These are phyloP conservation scores for Xylaria venustula DNA, from an alignment of 495 filamentous ascomycete species.

Conservation along the genomic window DNA sequence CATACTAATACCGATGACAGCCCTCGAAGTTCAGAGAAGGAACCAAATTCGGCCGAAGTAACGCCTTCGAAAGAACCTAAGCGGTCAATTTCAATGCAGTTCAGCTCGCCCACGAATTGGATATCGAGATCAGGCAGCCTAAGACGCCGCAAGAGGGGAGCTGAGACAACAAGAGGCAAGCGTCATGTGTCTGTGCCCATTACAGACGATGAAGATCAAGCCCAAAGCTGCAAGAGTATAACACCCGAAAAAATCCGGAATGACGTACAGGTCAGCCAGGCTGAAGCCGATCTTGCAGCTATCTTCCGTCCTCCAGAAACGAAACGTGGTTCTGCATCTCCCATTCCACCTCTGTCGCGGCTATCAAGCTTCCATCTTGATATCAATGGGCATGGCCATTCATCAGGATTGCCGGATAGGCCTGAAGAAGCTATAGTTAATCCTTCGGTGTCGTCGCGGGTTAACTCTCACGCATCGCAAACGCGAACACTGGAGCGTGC, in stretches of 20 bases:
- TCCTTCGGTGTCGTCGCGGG: conserved; percentile 27
- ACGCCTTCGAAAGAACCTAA: conserved; percentile 42
- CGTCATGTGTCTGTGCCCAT: conserved; percentile 47
- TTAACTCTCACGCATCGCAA: conserved; percentile 30
- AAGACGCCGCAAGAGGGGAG: conserved; percentile 44
- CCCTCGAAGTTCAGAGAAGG: conserved; percentile 20
- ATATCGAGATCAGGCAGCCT: conserved; percentile 49
- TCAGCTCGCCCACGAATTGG: conserved; percentile 50
- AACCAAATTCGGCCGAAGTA: conserved; percentile 21
- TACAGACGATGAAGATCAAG: conserved; percentile 15
- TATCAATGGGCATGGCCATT: conserved; percentile 43
- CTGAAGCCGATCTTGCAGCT: conserved; percentile 21
- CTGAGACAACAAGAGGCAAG: conserved; percentile 36
- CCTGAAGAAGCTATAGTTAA: conserved; percentile 16
- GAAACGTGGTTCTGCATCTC: conserved; percentile 52
- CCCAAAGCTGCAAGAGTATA: not conserved
- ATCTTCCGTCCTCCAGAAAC: conserved; percentile 31
- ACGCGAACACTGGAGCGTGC: conserved; percentile 65
- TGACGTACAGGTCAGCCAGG: conserved; percentile 11
- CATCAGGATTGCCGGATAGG: conserved; percentile 24
- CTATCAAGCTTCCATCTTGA: conserved; percentile 59
- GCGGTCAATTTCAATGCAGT: conserved; percentile 54
- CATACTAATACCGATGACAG: conserved; percentile 19
- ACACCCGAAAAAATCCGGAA: conserved; percentile 17
- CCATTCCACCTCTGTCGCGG: conserved; percentile 54